These are phyloP conservation scores for Flaveria bidentis DNA, from an alignment of 129 eudicot genomes.

Conservation along the genomic window DNA sequence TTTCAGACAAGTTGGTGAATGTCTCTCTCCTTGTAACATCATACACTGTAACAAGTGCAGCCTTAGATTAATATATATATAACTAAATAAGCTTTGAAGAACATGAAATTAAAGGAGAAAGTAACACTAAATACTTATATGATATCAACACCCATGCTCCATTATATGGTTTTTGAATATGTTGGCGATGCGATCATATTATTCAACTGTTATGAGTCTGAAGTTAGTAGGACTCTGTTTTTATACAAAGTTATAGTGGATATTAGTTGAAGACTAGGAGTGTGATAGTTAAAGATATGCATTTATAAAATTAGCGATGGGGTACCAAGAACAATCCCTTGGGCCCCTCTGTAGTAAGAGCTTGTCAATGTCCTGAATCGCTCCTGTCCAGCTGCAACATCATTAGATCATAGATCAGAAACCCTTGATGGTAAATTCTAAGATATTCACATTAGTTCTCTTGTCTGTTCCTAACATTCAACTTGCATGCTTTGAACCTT, in stretches of 20 bases:
- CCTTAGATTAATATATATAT: neutral
- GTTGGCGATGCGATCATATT: neutral
- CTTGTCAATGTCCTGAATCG: conserved; percentile 93
- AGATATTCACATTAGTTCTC: neutral
- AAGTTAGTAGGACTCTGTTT: neutral
- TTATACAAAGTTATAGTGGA: neutral
- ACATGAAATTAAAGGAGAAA: neutral
- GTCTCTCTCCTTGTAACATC: conserved; percentile 92
- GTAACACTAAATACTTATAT: neutral
- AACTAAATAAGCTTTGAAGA: neutral
- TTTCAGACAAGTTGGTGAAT: conserved; percentile 73
- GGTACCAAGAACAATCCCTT: conserved; percentile 89
- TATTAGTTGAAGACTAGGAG: neutral
- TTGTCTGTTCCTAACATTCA: neutral
- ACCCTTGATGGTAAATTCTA: neutral
- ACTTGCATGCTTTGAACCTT: conserved; percentile 10
- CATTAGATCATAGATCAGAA: conserved; percentile 21
- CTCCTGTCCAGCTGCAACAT: conserved; percentile 90
- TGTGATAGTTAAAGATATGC: neutral
- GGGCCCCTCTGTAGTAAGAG: conserved; percentile 95
- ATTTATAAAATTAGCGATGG: neutral
- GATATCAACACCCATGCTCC: neutral
- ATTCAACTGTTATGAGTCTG: neutral
- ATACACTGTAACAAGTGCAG: conserved; percentile 51
- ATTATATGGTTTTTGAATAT: conserved; percentile 2